These are phyloP conservation scores for Ormosia emarginata DNA, from an alignment of 306 rosid genomes.

Conservation along the genomic window DNA sequence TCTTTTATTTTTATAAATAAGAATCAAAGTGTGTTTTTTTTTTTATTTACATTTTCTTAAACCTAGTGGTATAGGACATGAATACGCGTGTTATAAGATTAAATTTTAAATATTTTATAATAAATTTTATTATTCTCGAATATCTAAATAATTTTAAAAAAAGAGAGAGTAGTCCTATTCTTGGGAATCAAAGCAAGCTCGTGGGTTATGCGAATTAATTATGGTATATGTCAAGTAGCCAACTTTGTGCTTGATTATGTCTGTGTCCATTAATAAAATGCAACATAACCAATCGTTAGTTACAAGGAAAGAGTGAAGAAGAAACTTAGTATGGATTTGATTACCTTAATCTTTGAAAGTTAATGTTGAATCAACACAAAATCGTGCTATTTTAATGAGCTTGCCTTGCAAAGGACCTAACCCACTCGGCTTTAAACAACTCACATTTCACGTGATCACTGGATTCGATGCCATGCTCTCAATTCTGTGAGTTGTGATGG, in stretches of 20 bases:
- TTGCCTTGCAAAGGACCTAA: constrained; percentile 36
- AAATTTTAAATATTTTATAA: too few species aligned
- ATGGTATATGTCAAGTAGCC: neutral
- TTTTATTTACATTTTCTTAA: too few species aligned
- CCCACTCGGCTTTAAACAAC: constrained; percentile 46
- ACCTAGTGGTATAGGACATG: too few species aligned
- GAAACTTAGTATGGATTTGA: constrained; percentile 15
- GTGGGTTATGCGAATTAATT: neutral
- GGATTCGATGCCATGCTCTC: constrained; percentile 47
- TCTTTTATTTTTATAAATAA: too few species aligned
- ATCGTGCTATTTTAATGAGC: constrained; percentile 4
- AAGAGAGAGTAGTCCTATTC: neutral
- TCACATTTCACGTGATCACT: constrained; percentile 23
- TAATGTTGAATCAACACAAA: neutral
- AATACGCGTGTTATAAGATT: too few species aligned
- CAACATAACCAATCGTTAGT: constrained; percentile 32
- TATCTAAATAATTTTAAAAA: too few species aligned
- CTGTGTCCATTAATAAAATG: constrained; percentile 23
- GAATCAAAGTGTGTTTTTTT: too few species aligned
- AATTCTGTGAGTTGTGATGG: constrained; percentile 25
- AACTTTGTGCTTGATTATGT: constrained; percentile 11
- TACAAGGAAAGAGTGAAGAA: constrained; percentile 22
- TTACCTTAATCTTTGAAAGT: constrained; percentile 30
- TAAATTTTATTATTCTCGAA: too few species aligned
- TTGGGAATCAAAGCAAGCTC: constrained; percentile 3